A percentile compares a stretch with the other conserved stretches of the same genome.
phyloP scores from a whole-genome alignment of 495 filamentous ascomycete species.

The Aspergillus sclerotiicarbonarius region DNA sequence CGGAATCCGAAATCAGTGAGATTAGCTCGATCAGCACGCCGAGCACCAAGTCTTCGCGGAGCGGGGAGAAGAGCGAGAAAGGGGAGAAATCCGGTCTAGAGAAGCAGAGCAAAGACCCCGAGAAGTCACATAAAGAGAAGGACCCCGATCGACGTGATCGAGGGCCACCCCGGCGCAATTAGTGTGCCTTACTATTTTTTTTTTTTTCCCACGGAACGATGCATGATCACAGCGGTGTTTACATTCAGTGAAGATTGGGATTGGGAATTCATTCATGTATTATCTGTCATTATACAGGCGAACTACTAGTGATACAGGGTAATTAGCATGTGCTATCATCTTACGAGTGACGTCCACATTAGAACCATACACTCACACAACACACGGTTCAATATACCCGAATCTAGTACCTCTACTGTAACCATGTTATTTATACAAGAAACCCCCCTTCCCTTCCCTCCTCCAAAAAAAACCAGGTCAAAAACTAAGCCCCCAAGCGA shows the following conservation, averaged over 20 bases:
- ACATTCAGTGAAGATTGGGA: background rate
- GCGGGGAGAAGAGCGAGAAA: conserved; percentile 5
- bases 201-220: background rate
- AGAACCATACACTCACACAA: background rate
- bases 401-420: background rate
- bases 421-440: too few relatives aligned
- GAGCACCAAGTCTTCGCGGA: conserved; percentile 22
- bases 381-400: background rate
- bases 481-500: too few relatives aligned
- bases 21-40: conserved; percentile 24
- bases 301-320: background rate
- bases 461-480: too few relatives aligned
- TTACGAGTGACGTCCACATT: background rate
- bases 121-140: background rate
- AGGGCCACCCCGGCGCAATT: background rate
- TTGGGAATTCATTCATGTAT: background rate
- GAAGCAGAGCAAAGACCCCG: background rate
- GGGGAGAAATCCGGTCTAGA: background rate
- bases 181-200: conserved; percentile 2
- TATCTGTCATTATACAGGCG: background rate
- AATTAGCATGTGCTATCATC: background rate
- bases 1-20: conserved; percentile 22
- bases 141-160: background rate
- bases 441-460: too few relatives aligned
- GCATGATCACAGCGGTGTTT: background rate